Evolutionary conservation across 2,329 filamentous ascomycete genomes (phyloP).

Genomic region (Achaetomium macrosporum): DNA sequence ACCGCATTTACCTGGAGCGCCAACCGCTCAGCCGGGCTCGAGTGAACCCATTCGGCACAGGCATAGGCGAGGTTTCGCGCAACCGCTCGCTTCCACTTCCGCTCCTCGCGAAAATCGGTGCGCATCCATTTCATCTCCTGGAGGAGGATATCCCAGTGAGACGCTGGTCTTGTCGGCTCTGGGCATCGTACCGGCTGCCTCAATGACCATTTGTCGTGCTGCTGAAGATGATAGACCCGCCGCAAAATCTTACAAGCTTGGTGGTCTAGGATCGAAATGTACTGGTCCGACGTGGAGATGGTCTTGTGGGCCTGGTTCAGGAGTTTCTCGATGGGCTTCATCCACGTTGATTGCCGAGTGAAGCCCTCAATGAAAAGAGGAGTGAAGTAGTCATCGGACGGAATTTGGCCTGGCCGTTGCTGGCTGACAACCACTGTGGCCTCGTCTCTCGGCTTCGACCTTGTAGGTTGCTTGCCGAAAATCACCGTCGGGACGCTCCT

Average conservation of each 20-base stretch:
- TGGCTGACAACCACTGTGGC: constrained; percentile 39
- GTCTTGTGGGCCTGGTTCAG: constrained; percentile 84
- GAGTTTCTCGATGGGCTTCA: constrained; percentile 63
- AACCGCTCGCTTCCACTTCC: constrained; percentile 84
- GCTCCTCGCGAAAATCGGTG: constrained; percentile 88
- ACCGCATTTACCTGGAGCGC: constrained; percentile 60
- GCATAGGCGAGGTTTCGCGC: constrained; percentile 75
- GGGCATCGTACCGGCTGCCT: constrained; percentile 78
- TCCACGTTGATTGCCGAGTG: constrained; percentile 50
- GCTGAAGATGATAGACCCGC: constrained; percentile 84
- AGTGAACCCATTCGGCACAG: constrained; percentile 75
- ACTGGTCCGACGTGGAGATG: constrained; percentile 76
- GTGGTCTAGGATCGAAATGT: constrained; percentile 75
- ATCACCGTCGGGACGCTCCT: constrained; percentile 68
- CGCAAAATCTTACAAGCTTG: constrained; percentile 83
- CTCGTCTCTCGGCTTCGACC: constrained; percentile 35
- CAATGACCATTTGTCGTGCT: constrained; percentile 86
- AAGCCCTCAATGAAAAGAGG: constrained; percentile 57
- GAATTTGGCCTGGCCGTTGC: constrained; percentile 38
- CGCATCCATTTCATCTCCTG: constrained; percentile 98
- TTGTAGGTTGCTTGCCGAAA: constrained; percentile 62
- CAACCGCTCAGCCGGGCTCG: constrained; percentile 56
- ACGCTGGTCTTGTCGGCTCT: constrained; percentile 70
- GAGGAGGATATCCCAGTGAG: constrained; percentile 81
- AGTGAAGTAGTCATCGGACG: constrained; percentile 58